phyloP scores from a whole-genome alignment of 352 stramenopile genomes.

The Pythium oligandrum region DNA sequence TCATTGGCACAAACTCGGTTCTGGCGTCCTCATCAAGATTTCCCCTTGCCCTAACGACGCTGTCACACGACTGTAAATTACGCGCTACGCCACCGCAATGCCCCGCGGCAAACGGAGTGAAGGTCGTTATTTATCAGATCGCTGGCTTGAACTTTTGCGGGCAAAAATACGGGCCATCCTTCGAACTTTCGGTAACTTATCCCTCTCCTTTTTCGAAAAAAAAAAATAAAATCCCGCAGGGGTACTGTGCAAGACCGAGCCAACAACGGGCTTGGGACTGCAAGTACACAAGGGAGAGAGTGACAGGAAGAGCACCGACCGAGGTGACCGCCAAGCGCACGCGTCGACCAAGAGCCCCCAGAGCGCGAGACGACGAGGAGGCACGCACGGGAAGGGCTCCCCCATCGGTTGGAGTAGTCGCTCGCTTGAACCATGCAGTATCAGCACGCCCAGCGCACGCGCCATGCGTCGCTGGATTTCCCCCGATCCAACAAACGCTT shows the following conservation, averaged over 20 bases:
- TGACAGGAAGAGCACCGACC: background rate
- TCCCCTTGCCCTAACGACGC: slow-evolving; percentile 20
- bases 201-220: slow-evolving; percentile 16
- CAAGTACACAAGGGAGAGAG: too few species aligned
- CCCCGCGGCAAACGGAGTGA: slow-evolving; percentile 6
- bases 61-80: slow-evolving; percentile 12
- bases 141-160: slow-evolving; percentile 21
- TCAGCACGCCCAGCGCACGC: slow-evolving; percentile 15
- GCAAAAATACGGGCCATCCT: slow-evolving; percentile 7
- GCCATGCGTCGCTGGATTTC: slow-evolving; percentile 29
- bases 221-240: slow-evolving; percentile 18
- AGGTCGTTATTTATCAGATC: slow-evolving; percentile 29
- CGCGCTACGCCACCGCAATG: background rate
- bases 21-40: slow-evolving; percentile 11
- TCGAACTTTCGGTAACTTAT: slow-evolving; percentile 27
- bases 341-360: background rate
- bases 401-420: too few species aligned
- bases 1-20: slow-evolving; percentile 4
- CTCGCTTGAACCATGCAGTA: background rate
- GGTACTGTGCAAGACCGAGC: slow-evolving; percentile 18
- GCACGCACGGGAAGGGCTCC: background rate
- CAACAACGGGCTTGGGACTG: too few species aligned
- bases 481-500: slow-evolving; percentile 18
- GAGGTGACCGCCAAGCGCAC: background rate
- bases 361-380: slow-evolving; percentile 1